Evolutionary conservation across 306 rosid genomes (phyloP), one percentile per base, ranked within the genome.

Genomic region (Fagus crenata): DNA sequence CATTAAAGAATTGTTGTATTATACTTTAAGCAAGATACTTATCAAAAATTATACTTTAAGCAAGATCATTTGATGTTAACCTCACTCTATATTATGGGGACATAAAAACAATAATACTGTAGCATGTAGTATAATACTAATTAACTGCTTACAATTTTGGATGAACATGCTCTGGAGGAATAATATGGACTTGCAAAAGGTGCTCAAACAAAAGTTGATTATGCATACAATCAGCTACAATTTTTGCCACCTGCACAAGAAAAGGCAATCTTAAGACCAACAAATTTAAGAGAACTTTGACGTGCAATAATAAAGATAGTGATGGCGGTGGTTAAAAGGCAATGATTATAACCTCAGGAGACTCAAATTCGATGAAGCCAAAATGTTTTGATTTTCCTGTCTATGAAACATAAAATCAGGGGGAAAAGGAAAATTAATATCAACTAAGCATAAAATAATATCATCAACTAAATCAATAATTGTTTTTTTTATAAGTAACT

Each of bases 181-280:
- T 61, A 68, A 87, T 77, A 43, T 80, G 77, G 67, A 87, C 96
- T 75, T 92, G 96, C 85, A 95, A 78, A 75, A 95, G 84, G 81
- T 89, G 97, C 75, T 92, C 97, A 6, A 82, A 86, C 67, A 92
- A 85, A 78, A 95, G 83, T 81, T 95, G 91, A 71, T 95, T 95
- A 83, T 95, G 91, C 99, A 95, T 94, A 40, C 93, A 86, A 49
- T 92, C 95, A 41, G 97, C 96, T 32, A 90, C 96, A 82, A 95
- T 73, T 88, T 88, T 90, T 17, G 97, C 96, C 55, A 92, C 98
- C 98, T 95, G 87, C 79, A 78, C 78, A 76, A 75, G 35, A 40
- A 78, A 81, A 43, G 18, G 8, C 5, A 78, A 33, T 39, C 40
- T 78, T 28, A 53, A 49, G 33, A 78, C 43, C 14, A 13, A 73